These are phyloP conservation scores for Pseudognaphalium luteoalbum DNA, from an alignment of 129 eudicot genomes.

Conservation along the genomic window DNA sequence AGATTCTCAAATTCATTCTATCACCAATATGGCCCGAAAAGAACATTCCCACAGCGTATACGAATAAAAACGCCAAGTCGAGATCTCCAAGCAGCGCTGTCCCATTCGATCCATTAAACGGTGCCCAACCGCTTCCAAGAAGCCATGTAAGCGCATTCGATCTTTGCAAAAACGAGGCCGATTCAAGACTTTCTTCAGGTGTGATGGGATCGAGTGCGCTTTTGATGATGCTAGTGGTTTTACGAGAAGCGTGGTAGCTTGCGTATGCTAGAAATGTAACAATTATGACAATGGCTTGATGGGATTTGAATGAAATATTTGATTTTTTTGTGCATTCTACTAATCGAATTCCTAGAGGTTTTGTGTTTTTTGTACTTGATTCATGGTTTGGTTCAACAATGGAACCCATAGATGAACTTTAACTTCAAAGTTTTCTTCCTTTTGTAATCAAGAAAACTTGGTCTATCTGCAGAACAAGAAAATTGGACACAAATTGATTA, in stretches of 20 bases:
- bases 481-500: not conserved
- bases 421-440: not conserved
- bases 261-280: slow-evolving; percentile 81
- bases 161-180: slow-evolving; percentile 44
- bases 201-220: slow-evolving; percentile 93
- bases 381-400: slow-evolving; percentile 31
- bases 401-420: slow-evolving; percentile 47
- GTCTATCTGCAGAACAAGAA: slow-evolving; percentile 33
- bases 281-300: slow-evolving; percentile 70
- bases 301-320: slow-evolving; percentile 54
- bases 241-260: slow-evolving; percentile 74
- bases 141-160: slow-evolving; percentile 41
- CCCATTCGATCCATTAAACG: slow-evolving; percentile 74
- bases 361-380: slow-evolving; percentile 26
- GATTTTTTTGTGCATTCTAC: slow-evolving; percentile 53
- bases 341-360: slow-evolving; percentile 68
- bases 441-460: not conserved
- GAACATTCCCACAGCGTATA: slow-evolving; percentile 89
- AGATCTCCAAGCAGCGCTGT: slow-evolving; percentile 89
- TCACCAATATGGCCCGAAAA: slow-evolving; percentile 92
- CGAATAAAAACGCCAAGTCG: slow-evolving; percentile 79
- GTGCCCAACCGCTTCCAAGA: slow-evolving; percentile 79
- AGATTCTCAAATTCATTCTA: slow-evolving; percentile 72
- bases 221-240: slow-evolving; percentile 85
- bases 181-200: slow-evolving; percentile 27